Evolutionary conservation across 208 protist genomes (phyloP).

Genomic region (Leishmania arabica): DNA sequence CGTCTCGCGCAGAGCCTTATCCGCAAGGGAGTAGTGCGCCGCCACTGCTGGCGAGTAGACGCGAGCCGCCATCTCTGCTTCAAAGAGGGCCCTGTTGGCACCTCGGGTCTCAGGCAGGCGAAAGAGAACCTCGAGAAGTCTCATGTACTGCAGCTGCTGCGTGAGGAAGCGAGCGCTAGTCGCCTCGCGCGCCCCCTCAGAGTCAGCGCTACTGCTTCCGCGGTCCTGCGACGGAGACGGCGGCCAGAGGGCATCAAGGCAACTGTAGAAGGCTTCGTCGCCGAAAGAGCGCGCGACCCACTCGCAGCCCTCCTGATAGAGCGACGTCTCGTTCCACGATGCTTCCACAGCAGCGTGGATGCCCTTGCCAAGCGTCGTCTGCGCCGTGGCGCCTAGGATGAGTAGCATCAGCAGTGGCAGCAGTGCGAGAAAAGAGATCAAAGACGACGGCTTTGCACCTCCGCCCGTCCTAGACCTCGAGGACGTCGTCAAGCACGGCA

Average conservation of each 20-base stretch:
- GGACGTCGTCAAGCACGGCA: not conserved
- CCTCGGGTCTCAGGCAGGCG: conserved; percentile 13
- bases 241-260: conserved; percentile 44
- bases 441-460: not conserved
- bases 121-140: conserved; percentile 22
- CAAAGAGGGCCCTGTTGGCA: conserved; percentile 29
- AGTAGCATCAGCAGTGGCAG: conserved; percentile 1
- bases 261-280: conserved; percentile 41
- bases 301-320: conserved; percentile 74
- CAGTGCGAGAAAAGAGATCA: not conserved
- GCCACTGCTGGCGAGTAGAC: conserved; percentile 65
- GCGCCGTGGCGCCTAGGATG: not conserved
- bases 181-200: not conserved
- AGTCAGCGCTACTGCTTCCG: not conserved
- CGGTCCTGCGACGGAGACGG: not conserved
- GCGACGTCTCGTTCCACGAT: conserved; percentile 65
- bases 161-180: conserved; percentile 28
- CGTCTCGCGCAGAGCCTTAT: conserved; percentile 10
- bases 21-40: conserved; percentile 60
- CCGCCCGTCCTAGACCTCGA: not conserved
- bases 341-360: conserved; percentile 52
- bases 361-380: conserved; percentile 27
- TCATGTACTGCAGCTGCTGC: conserved; percentile 42
- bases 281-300: conserved; percentile 35
- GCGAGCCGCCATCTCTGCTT: conserved; percentile 51